Base-by-base conservation (phyloP, 2,329 filamentous ascomycete genomes). In the Calonectria montana region DNA sequence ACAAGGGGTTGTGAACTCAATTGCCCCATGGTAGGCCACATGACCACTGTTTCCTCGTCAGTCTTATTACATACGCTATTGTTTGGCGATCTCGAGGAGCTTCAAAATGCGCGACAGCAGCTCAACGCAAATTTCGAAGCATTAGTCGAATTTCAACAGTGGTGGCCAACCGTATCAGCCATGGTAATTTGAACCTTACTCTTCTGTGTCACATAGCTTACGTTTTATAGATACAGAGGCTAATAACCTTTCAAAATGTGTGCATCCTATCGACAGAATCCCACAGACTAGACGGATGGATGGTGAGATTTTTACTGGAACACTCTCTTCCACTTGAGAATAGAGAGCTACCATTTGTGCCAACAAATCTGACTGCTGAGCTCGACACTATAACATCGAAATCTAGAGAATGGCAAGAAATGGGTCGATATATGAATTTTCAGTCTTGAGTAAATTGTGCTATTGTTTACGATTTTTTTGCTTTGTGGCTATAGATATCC, bases 121-220 rank as follows among this genome's bases (percentile, higher is more conserved):
- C 64, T 77, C 10, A 75, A 74, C 3, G 50, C 68, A 4, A 77
- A 77, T 15, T 76, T 77, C 29, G 74, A 73, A 13, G 71, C 71
- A 16, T n/a, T 76, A 4, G 27, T 77, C 12, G 73, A 76, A 23
- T 62, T 77, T 13, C 37, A 53, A 8, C 65, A 64, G n/a, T 74
- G 72, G 15, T 77, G 75, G 75, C 73, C 73, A 12, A 73, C 61
- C 35, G 73, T 53, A 0, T 35, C 35, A 6, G 27, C 64, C 2
- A 74, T 72, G 71, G 75, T 75, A 50, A 16, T 69, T 64, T 13
- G 12, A 2, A 13, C 21, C 16, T 55, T 8, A 12, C 2, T 45
- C 25, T 3, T 1, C 10, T n/a, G 2, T 43, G 15, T 39, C 10
- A 47, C 0, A 12, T 13, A 6, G 10, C 62, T 65, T 18, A 70